Percentiles rank a stretch among this genome's conserved stretches.
Evolutionary conservation across 805 yeast genomes (phyloP).

Genomic region (Kodamaea laetipori): DNA sequence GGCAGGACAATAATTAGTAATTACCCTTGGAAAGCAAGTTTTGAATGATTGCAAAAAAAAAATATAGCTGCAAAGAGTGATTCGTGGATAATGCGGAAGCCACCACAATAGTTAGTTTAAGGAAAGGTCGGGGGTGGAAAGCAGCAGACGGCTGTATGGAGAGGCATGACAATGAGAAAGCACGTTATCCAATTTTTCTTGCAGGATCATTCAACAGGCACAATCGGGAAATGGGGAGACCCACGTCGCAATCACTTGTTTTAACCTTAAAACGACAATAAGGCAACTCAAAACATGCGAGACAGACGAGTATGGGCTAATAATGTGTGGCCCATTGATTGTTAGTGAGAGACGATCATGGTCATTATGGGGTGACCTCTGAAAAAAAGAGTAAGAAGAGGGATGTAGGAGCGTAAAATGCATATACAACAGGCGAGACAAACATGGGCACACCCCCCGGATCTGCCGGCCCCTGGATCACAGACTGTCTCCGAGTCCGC

Average conservation of each 20-base stretch:
- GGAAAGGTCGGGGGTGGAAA: not conserved
- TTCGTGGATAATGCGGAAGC: conserved; percentile 7
- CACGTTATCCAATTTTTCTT: no score
- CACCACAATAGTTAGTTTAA: conserved; percentile 4
- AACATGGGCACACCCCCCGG: no score
- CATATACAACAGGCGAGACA: no score
- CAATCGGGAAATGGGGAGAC: no score
- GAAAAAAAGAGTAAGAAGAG: not conserved
- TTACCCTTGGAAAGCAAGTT: conserved; percentile 4
- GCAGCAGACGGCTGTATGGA: not conserved
- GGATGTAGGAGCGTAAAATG: no score
- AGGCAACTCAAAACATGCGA: no score
- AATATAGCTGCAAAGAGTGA: conserved; percentile 7
- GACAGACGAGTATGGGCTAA: not conserved
- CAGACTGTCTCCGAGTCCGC: no score
- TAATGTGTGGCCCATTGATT: not conserved
- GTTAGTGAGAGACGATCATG: not conserved
- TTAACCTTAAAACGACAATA: no score
- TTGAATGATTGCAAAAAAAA: conserved; percentile 3
- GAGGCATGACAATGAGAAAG: no score
- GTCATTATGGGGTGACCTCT: conserved; percentile 7
- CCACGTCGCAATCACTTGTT: no score
- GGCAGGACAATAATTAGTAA: not conserved
- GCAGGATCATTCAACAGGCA: no score
- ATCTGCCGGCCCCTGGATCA: no score